Base-by-base conservation (phyloP, 352 stramenopile species). In the Globisporangium mamillatum region DNA sequence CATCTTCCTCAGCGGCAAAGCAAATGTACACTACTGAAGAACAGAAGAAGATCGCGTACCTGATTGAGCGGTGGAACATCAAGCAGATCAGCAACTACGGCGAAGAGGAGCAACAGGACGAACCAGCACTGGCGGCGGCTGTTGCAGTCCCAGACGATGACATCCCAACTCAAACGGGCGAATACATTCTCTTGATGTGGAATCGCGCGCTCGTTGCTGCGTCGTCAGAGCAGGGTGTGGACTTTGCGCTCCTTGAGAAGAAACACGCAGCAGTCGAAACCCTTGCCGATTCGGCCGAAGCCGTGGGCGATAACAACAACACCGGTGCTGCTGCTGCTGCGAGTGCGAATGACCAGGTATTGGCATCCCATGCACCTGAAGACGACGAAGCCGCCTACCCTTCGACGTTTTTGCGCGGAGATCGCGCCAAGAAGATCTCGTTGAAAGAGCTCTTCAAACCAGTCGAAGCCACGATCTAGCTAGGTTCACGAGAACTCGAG, bases 391-490 rank as follows among this genome's bases (percentile, higher is more conserved):
- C 77, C 18, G 25, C 69, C 12, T 82, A 74, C 63, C 70, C 75
- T 16, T 78, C 76, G 12, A 22, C 41, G 24, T 22, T 55, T 56
- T 58, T 86, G 41, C 66, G 66, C 4, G 61, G 57, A 2, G 68
- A 73, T 41, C 75, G 74, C 32, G 72, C 68, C 3, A 76, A 70
- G 57, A 85, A 80, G 61, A 66, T 79, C 34, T 60, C 64, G 25
- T 63, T 88, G 1, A 81, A 80, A 38, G 74, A 82, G 41, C 69
- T 85, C 12, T 75, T 88, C 54, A 73, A 74, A 64, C 60, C 70
- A n/a, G 69, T 69, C 12, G 73, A 83, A 58, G 73, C 70, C 22
- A 83, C 77, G 36, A 83, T 85, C 22, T 86, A 58, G 52, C 7
- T 58, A 58, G 53, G 12, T 58, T 18, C 53, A 29, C 2, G 24